Conservation (phyloP, 495 filamentous ascomycete species). For the Penicillium psychrofluorescens region DNA sequence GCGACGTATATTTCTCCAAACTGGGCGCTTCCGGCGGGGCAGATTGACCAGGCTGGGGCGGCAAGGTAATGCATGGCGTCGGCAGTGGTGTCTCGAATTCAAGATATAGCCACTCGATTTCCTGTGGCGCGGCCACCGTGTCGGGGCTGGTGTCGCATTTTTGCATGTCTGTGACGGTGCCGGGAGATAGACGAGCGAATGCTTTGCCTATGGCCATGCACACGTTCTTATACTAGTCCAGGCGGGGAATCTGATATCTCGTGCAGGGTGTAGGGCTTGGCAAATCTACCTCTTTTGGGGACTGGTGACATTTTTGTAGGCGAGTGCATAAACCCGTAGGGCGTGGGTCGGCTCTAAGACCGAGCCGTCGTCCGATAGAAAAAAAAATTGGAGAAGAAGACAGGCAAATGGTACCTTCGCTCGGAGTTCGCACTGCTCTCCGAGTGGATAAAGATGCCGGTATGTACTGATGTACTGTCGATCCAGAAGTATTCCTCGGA, state of each 20-base stretch:
- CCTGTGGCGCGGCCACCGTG: slow-evolving; percentile 13
- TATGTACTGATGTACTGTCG: no score
- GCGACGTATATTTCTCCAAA: slow-evolving; percentile 60
- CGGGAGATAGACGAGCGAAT: neutral
- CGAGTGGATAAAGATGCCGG: neutral
- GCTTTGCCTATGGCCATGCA: no score
- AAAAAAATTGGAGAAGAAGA: neutral
- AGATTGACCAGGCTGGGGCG: slow-evolving; percentile 22
- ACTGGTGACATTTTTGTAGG: neutral
- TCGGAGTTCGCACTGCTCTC: neutral
- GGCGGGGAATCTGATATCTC: neutral
- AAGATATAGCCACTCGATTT: slow-evolving; percentile 64
- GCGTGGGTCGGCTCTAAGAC: neutral
- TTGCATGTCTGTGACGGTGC: slow-evolving; percentile 8
- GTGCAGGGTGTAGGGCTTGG: neutral
- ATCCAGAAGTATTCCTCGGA: no score
- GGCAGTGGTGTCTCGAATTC: slow-evolving; percentile 65
- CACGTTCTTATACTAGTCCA: no score
- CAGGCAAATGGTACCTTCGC: neutral
- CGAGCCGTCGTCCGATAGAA: neutral
- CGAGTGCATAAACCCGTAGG: neutral
- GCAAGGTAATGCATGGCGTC: slow-evolving; percentile 37
- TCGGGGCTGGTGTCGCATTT: slow-evolving; percentile 9
- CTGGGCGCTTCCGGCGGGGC: slow-evolving; percentile 51
- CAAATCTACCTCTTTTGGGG: neutral